A percentile compares a stretch with the other conserved stretches of the same genome.
Conservation (phyloP, 2,329 filamentous ascomycete genomes). For the Fulvia fulva region DNA sequence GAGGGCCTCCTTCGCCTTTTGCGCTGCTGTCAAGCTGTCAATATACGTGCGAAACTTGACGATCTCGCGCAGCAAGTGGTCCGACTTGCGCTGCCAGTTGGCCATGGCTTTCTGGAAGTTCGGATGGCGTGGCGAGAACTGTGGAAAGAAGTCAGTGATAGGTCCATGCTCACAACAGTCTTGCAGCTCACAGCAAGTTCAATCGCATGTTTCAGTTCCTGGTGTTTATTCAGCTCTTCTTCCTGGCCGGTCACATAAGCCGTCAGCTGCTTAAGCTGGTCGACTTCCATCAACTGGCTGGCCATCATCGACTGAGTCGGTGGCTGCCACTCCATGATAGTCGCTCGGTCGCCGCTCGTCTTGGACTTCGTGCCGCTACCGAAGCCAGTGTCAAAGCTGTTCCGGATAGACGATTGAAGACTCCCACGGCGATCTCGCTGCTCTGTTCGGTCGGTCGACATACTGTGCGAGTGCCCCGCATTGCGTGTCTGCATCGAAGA, state of each 20-base stretch:
- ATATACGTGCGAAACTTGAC: conserved; percentile 97
- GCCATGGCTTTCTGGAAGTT: conserved; percentile 82
- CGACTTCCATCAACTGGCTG: conserved; percentile 70
- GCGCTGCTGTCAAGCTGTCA: conserved; percentile 72
- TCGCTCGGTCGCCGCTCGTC: conserved; percentile 77
- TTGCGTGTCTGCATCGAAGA: conserved; percentile 26
- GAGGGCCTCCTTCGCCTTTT: conserved; percentile 65
- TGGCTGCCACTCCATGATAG: conserved; percentile 83
- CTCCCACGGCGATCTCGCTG: conserved; percentile 24
- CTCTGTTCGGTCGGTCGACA: conserved; percentile 17
- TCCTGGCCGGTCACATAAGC: conserved; percentile 83
- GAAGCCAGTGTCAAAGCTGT: conserved; percentile 54
- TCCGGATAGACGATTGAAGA: conserved; percentile 52
- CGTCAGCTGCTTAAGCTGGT: conserved; percentile 72
- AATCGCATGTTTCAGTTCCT: conserved; percentile 82
- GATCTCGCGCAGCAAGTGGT: conserved; percentile 86
- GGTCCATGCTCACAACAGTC: neutral
- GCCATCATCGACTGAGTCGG: conserved; percentile 88
- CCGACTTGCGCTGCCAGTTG: conserved; percentile 96
- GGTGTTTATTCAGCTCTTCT: conserved; percentile 79
- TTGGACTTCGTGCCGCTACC: conserved; percentile 50
- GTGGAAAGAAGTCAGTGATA: conserved; percentile 8
- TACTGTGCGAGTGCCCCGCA: conserved; percentile 23
- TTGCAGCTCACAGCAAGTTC: conserved; percentile 63
- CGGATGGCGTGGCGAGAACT: conserved; percentile 77